Evolutionary conservation across 495 filamentous ascomycete species (phyloP).

Genomic region (Echria macrotheca): DNA sequence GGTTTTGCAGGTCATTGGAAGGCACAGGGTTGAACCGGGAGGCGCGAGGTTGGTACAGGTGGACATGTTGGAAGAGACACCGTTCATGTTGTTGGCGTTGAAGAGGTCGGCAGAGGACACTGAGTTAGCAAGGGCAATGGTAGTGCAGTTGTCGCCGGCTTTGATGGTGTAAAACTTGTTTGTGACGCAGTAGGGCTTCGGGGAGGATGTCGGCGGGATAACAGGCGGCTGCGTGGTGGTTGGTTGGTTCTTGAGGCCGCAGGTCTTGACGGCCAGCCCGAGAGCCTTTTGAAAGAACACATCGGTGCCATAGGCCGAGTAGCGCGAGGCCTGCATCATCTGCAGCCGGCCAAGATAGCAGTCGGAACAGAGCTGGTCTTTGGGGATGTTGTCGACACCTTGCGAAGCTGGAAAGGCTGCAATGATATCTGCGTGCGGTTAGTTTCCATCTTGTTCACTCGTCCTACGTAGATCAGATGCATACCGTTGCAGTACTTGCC

Average conservation of each 20-base stretch:
- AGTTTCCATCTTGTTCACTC: too few species aligned
- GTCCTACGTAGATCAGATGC: too few species aligned
- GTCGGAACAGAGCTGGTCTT: conserved; percentile 17
- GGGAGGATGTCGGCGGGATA: not conserved
- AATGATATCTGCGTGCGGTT: too few species aligned
- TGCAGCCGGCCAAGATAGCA: conserved; percentile 14
- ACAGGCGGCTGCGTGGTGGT: not conserved
- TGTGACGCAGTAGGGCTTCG: not conserved
- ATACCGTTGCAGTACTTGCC: conserved; percentile 12
- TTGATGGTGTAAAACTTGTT: conserved; percentile 2
- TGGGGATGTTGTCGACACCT: conserved; percentile 13
- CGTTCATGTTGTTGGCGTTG: too few species aligned
- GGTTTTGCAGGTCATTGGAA: too few species aligned
- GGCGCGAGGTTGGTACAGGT: too few species aligned
- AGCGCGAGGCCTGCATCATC: conserved; percentile 19
- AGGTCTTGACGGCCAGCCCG: not conserved
- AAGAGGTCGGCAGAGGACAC: not conserved
- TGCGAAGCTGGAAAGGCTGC: conserved; percentile 9
- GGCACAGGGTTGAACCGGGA: too few species aligned
- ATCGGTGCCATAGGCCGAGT: conserved; percentile 16
- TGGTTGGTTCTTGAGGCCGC: not conserved
- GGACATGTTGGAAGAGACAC: too few species aligned
- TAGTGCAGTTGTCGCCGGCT: conserved; percentile 10
- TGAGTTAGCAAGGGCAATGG: conserved; percentile 7
- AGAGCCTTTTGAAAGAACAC: not conserved